Conservation (phyloP, 495 filamentous ascomycete genomes). For the Hapsidospora chrysogenum region DNA sequence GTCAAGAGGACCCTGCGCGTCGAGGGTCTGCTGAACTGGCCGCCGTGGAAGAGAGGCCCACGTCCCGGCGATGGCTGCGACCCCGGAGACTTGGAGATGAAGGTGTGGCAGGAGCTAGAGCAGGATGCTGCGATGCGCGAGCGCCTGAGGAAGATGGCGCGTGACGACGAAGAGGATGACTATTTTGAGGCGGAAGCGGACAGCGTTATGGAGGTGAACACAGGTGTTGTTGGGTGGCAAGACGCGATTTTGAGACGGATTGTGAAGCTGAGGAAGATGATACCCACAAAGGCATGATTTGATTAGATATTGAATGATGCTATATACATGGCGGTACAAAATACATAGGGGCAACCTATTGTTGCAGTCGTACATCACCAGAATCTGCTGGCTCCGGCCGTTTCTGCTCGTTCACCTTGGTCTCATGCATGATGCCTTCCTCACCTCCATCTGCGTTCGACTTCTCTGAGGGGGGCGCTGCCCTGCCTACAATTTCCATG, state of each 20-base stretch:
- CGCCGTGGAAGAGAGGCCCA: slow-evolving; percentile 8
- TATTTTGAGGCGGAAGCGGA: slow-evolving; percentile 2
- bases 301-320: too few relatives aligned
- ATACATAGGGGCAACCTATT: background rate
- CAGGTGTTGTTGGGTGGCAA: too few relatives aligned
- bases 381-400: too few relatives aligned
- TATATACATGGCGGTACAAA: too few relatives aligned
- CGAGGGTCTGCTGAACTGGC: slow-evolving; percentile 19
- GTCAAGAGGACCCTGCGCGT: slow-evolving; percentile 18
- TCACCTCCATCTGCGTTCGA: too few relatives aligned
- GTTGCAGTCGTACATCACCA: background rate
- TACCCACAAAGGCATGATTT: too few relatives aligned
- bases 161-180: slow-evolving; percentile 5
- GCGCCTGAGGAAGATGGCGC: slow-evolving; percentile 13
- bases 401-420: background rate
- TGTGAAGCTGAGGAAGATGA: background rate
- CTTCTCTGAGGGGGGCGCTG: slow-evolving; percentile 1
- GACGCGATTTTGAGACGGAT: background rate
- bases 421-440: slow-evolving; percentile 1
- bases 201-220: background rate
- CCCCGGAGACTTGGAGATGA: slow-evolving; percentile 25
- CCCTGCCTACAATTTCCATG: slow-evolving; percentile 26
- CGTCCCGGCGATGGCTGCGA: slow-evolving; percentile 7
- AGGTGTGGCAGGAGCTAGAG: slow-evolving; percentile 30
- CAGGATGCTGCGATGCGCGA: slow-evolving; percentile 16